A percentile compares a stretch with the other conserved stretches of the same genome.
phyloP scores from a whole-genome alignment of 495 filamentous ascomycete species.

The Aspergillus diversus region DNA sequence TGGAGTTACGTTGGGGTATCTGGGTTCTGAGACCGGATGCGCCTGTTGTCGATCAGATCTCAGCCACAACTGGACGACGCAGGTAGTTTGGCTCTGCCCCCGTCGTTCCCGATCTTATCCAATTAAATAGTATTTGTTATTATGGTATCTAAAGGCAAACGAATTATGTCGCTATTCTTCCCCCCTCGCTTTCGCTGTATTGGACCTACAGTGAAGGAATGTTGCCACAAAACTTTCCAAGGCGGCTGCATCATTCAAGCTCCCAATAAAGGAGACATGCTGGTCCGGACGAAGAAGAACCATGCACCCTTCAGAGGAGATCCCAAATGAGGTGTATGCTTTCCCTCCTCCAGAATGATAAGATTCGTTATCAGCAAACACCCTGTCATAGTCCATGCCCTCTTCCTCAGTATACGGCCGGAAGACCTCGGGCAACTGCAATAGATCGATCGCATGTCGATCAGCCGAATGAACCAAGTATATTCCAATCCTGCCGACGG shows the following conservation, averaged over 20 bases:
- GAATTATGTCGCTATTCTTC: no score
- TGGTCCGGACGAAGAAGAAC: slow-evolving; percentile 61
- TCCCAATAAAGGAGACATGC: slow-evolving; percentile 48
- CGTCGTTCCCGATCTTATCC: no score
- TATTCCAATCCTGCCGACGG: slow-evolving; percentile 51
- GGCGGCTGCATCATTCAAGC: slow-evolving; percentile 44
- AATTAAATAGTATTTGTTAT: no score
- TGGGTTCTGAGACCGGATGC: no score
- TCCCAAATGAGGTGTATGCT: slow-evolving; percentile 59
- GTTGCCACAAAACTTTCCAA: slow-evolving; percentile 1
- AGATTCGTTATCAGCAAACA: slow-evolving; percentile 59
- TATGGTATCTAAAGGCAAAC: no score
- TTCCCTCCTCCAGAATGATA: slow-evolving; percentile 58
- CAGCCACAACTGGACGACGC: no score
- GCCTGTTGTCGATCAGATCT: no score
- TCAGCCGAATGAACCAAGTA: slow-evolving; percentile 56
- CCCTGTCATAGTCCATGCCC: slow-evolving; percentile 49
- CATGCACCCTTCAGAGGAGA: slow-evolving; percentile 59
- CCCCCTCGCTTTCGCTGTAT: not conserved
- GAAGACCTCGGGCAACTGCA: slow-evolving; percentile 57
- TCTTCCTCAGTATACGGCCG: slow-evolving; percentile 50
- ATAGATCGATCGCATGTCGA: slow-evolving; percentile 44
- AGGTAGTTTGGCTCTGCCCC: no score
- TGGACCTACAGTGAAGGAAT: not conserved
- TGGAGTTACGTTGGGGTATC: no score